Evolutionary conservation across 352 stramenopile species (phyloP).

Genomic region (Pelagophyceae sp.): DNA sequence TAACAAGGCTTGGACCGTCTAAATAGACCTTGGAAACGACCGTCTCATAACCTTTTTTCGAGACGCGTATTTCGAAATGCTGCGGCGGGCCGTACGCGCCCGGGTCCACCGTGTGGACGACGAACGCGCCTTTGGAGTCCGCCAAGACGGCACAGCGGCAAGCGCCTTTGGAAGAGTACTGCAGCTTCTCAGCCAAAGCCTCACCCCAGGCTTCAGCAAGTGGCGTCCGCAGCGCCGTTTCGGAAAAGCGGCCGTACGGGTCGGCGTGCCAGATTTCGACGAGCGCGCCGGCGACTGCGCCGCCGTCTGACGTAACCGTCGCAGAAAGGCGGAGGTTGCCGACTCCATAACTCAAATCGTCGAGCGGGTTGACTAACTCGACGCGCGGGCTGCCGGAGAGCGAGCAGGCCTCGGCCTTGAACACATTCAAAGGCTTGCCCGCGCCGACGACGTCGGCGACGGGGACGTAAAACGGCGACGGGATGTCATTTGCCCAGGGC

Average conservation of each 20-base stretch:
- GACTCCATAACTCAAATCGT: background rate
- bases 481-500: background rate
- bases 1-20: no score
- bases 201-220: background rate
- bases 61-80: background rate
- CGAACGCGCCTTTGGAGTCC: background rate
- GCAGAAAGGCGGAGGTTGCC: background rate
- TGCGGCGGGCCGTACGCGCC: slow-evolving; percentile 14
- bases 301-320: background rate
- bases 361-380: background rate
- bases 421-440: no score
- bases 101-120: background rate
- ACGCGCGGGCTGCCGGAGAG: background rate
- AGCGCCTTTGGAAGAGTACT: background rate
- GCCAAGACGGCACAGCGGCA: background rate
- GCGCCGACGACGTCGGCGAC: background rate
- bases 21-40: slow-evolving; percentile 12
- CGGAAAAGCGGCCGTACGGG: background rate
- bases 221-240: background rate
- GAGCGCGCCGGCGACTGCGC: background rate
- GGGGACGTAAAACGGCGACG: background rate
- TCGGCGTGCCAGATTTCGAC: slow-evolving; percentile 17
- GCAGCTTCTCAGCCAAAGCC: no score
- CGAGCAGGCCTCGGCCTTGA: background rate
- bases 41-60: background rate